A percentile compares a stretch with the other conserved stretches of the same genome.
phyloP scores from a whole-genome alignment of 2,329 filamentous ascomycete genomes.

The Plectosphaerella cucumerina region DNA sequence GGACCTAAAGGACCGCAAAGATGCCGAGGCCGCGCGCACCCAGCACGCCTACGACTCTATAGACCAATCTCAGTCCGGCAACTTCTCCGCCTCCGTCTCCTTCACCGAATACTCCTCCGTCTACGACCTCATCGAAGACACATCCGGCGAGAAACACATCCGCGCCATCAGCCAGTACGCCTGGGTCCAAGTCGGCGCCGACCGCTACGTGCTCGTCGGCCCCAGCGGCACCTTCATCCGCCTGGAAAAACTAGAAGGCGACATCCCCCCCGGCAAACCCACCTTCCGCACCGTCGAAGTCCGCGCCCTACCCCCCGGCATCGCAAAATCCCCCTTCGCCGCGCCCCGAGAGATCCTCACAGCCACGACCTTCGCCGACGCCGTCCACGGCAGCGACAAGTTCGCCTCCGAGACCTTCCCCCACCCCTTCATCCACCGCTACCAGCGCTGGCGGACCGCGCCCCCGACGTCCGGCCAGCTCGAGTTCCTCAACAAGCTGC shows the following conservation, averaged over 20 bases:
- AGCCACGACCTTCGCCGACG: constrained; percentile 64
- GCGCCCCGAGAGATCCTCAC: constrained; percentile 65
- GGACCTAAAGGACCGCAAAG: constrained; percentile 44
- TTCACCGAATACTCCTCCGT: constrained; percentile 92
- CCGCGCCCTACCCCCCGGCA: constrained; percentile 37
- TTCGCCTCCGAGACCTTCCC: constrained; percentile 67
- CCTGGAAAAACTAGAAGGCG: constrained; percentile 35
- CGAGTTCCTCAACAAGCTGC: constrained; percentile 63
- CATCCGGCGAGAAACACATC: constrained; percentile 73
- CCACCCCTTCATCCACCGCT: constrained; percentile 59
- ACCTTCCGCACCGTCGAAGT: constrained; percentile 43
- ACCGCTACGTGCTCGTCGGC: constrained; percentile 68
- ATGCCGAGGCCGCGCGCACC: constrained; percentile 33
- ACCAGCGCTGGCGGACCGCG: constrained; percentile 64
- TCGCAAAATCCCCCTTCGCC: constrained; percentile 58
- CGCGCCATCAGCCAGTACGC: constrained; percentile 68
- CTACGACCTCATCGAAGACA: constrained; percentile 84
- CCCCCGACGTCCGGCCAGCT: constrained; percentile 65
- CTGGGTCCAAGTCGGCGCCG: constrained; percentile 76
- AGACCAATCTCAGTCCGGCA: neutral
- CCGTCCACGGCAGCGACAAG: constrained; percentile 81
- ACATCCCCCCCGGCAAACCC: constrained; percentile 14
- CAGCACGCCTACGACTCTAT: constrained; percentile 11
- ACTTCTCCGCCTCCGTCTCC: constrained; percentile 47
- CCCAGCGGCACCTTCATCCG: constrained; percentile 58